phyloP scores from a whole-genome alignment of 108 stramenopile genomes.

The Cylindrotheca fusiformis region DNA sequence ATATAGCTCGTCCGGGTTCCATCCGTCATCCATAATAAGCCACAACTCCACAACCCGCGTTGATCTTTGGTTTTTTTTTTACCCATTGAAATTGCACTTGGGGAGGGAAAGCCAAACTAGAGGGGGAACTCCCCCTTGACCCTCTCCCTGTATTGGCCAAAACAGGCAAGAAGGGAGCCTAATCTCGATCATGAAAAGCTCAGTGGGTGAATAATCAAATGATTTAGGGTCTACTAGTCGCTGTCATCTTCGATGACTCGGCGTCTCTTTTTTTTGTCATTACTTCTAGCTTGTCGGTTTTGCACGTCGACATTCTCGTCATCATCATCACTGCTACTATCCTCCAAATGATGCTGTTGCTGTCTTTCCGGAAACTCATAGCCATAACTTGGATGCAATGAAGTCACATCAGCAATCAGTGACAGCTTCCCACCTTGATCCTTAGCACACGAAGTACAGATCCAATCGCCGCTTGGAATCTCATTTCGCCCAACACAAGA shows the following conservation, averaged over 20 bases:
- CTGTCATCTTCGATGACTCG: not conserved
- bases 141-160: too few relatives aligned
- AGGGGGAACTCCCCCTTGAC: too few relatives aligned
- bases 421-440: constrained; percentile 7
- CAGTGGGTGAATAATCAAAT: too few relatives aligned
- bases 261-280: not conserved
- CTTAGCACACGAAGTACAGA: constrained; percentile 55
- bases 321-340: constrained; percentile 11
- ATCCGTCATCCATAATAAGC: too few relatives aligned
- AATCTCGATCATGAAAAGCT: too few relatives aligned
- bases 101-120: too few relatives aligned
- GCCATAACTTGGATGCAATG: not conserved
- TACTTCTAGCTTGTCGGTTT: not conserved
- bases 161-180: too few relatives aligned
- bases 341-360: constrained; percentile 2
- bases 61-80: too few relatives aligned
- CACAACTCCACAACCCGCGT: too few relatives aligned
- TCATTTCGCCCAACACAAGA: constrained; percentile 39
- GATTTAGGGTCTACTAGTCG: too few relatives aligned
- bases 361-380: constrained; percentile 7
- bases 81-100: too few relatives aligned
- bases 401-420: not conserved
- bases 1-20: too few relatives aligned
- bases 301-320: not conserved
- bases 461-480: constrained; percentile 67